Conservation (phyloP, 257 asterid species). For the Salvia miltiorrhiza region DNA sequence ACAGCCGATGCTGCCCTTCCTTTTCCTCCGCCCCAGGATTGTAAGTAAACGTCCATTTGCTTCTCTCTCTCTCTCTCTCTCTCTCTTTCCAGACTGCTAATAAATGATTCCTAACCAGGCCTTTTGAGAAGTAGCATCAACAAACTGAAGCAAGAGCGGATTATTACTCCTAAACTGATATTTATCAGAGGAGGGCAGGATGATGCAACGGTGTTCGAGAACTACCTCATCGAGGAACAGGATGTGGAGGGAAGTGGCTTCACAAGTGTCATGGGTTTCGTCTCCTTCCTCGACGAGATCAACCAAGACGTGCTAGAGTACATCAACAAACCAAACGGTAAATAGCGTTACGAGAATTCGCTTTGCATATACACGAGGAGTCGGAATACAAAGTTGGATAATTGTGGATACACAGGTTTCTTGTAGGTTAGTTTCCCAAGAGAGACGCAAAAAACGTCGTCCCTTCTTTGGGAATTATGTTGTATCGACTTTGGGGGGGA, state of each 20-base stretch:
- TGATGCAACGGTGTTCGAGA: slow-evolving; percentile 84
- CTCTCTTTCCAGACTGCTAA: background rate
- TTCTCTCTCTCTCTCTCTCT: background rate
- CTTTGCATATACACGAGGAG: background rate
- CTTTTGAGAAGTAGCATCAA: slow-evolving; percentile 75
- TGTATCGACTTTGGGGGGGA: background rate
- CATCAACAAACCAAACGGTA: slow-evolving; percentile 33
- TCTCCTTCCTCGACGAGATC: slow-evolving; percentile 86
- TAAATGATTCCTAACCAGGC: slow-evolving; percentile 41
- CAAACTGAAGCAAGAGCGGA: slow-evolving; percentile 86
- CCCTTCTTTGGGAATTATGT: slow-evolving; percentile 5
- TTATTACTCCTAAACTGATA: slow-evolving; percentile 77
- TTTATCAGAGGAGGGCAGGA: slow-evolving; percentile 84
- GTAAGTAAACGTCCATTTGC: slow-evolving; percentile 49
- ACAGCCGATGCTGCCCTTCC: slow-evolving; percentile 85
- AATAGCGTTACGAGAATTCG: slow-evolving; percentile 14
- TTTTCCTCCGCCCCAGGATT: slow-evolving; percentile 98
- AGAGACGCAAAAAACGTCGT: background rate
- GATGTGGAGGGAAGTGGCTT: slow-evolving; percentile 86
- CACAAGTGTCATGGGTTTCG: slow-evolving; percentile 81
- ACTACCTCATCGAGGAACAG: slow-evolving; percentile 93
- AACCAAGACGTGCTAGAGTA: slow-evolving; percentile 68
- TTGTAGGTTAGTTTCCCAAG: slow-evolving; percentile 21
- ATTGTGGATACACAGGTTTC: slow-evolving; percentile 17
- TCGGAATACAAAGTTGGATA: slow-evolving; percentile 1